Percentiles rank a stretch among this genome's conserved stretches.
phyloP scores from a whole-genome alignment of 306 rosid species.

The Citrullus colocynthis region DNA sequence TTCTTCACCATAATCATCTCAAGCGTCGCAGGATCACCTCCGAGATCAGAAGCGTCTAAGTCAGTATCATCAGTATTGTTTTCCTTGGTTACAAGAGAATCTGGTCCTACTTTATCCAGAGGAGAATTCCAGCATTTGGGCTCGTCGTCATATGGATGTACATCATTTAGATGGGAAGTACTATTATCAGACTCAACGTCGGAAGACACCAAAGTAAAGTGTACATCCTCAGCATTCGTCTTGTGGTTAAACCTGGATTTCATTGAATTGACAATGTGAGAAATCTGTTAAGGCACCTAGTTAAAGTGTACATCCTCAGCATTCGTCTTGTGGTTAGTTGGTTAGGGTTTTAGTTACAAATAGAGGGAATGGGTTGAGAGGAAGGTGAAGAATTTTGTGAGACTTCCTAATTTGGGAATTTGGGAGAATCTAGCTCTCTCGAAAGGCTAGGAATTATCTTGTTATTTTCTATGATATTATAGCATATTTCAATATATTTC shows the following conservation, averaged over 20 bases:
- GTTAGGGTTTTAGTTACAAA: too few species aligned
- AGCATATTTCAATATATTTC: too few species aligned
- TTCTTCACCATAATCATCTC: slow-evolving; percentile 83
- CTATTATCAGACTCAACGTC: slow-evolving; percentile 25
- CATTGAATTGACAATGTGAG: slow-evolving; percentile 16
- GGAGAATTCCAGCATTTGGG: slow-evolving; percentile 13
- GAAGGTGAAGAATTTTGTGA: too few species aligned
- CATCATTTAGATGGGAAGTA: neutral
- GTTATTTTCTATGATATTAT: too few species aligned
- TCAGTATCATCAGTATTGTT: slow-evolving; percentile 10
- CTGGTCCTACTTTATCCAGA: slow-evolving; percentile 11
- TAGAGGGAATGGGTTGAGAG: too few species aligned
- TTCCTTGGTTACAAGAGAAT: slow-evolving; percentile 7
- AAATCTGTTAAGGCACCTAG: neutral
- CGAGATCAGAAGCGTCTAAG: slow-evolving; percentile 23
- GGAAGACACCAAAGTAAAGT: slow-evolving; percentile 47
- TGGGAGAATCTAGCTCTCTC: too few species aligned
- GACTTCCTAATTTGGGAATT: too few species aligned
- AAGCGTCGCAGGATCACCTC: slow-evolving; percentile 25
- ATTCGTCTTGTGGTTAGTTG: too few species aligned
- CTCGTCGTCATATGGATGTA: slow-evolving; percentile 12
- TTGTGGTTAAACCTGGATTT: slow-evolving; percentile 73
- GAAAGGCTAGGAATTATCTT: too few species aligned
- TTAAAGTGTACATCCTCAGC: too few species aligned
- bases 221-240: slow-evolving; percentile 86